Percentiles rank a stretch among this genome's conserved stretches.
Conservation (phyloP, 768 basidiomycete species). For the Neoboletus subvelutipes region DNA sequence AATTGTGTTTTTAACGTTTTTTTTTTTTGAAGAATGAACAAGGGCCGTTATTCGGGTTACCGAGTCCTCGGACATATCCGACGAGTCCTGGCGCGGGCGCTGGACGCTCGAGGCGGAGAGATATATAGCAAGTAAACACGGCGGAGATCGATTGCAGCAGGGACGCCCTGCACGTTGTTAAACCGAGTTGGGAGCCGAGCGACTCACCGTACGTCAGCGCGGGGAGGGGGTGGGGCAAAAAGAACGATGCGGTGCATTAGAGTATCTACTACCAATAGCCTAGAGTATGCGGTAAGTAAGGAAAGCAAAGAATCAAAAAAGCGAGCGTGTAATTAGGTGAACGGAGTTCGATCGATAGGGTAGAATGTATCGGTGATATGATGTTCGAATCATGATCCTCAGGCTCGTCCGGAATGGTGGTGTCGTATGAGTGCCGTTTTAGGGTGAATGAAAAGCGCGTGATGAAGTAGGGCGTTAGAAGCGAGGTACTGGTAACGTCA, state of each 20-base stretch:
- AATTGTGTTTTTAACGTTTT: not conserved
- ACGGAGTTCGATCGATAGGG: conserved; percentile 14
- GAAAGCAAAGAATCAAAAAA: not conserved
- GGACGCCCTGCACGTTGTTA: not conserved
- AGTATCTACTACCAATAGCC: conserved; percentile 20
- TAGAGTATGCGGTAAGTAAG: conserved; percentile 6
- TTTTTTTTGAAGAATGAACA: not conserved
- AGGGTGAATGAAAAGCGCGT: conserved; percentile 22
- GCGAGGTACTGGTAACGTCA: conserved; percentile 20
- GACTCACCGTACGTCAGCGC: not conserved
- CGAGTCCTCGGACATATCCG: not conserved
- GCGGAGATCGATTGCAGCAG: not conserved
- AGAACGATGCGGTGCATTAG: conserved; percentile 11
- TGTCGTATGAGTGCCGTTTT: conserved; percentile 31
- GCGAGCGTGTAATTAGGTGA: conserved; percentile 24
- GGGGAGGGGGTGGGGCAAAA: not conserved
- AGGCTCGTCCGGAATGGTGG: conserved; percentile 21
- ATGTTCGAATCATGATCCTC: conserved; percentile 30
- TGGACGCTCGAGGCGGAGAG: too few relatives aligned
- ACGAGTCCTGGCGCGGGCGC: not conserved
- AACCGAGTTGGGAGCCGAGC: not conserved
- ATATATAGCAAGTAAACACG: too few relatives aligned
- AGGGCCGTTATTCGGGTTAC: not conserved
- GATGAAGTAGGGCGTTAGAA: conserved; percentile 7
- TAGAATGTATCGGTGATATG: conserved; percentile 2